Evolutionary conservation across 768 basidiomycete genomes (phyloP), one percentile per base, ranked within the genome.

Genomic region (Tubosaeta brunneosetosa): DNA sequence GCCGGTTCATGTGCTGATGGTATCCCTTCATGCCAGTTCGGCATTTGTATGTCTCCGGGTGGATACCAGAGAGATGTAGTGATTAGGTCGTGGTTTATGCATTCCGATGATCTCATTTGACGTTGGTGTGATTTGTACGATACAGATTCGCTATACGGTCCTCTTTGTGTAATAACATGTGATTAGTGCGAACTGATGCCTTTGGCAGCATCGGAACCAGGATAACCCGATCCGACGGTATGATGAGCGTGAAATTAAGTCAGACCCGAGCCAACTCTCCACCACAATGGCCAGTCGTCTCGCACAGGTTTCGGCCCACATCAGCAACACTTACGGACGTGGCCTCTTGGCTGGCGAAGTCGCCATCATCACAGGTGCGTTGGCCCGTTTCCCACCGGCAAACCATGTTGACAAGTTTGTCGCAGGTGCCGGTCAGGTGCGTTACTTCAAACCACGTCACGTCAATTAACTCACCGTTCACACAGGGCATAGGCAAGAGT

Each of bases 331-430:
- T 19, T 55, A 73, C 50, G 58, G 66, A 19, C 72, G 76, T 7
- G 88, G 89, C 4, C 72, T 92, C 41, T 74, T 91, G 44, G 77
- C 74, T 1, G 87, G 84, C 6, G 86, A 92, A 61, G 89, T 91
- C 8, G 89, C 87, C 14, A 91, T 93, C 66, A 84, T 93, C 61
- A 93, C 91, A 46, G 90, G 88, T 85, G 62, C 61, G 80, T 69
- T 33, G 29, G 40, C 25, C 31, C 31, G 14, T 13, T 26, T 7
- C 16, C 14, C 37, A 41, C 37, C 29, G n/a, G 27, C 26, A 33
- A 22, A 48, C 52, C 9, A 50, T 14, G 12, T 31, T 44, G 44
- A 50, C 50, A 43, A 27, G 29, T 31, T 50, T 41, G 29, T n/a
- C 29, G 46, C 52, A 86, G 86, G 88, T 66, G 86, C 86, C 63